Evolutionary conservation across 2,329 filamentous ascomycete genomes (phyloP), one percentile per base, ranked within the genome.

Genomic region (Colletotrichum paranaense): DNA sequence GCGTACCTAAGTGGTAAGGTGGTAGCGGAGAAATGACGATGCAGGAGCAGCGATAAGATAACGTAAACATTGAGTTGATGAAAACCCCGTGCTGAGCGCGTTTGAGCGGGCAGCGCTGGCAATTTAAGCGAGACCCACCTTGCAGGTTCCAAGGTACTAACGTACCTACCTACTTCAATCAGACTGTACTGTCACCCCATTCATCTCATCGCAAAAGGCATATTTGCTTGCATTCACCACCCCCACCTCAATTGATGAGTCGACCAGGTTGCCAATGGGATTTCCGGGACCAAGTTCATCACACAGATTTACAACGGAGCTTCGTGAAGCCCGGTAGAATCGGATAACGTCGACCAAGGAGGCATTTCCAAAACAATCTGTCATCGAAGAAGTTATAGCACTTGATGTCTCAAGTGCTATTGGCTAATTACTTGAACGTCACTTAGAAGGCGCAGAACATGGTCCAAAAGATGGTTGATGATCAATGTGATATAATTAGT

Each of bases 31-130:
- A 32, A 42, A 68, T 60, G 68, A 72, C 68, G 62, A 62, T 62
- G 26, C 35, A 64, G 42, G 42, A n/a, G 65, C 46, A 28, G 59
- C 59, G 70, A 72, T 72, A 69, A 72, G 70, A 72, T 72, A 32
- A 32, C 8, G 32, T 32, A 72, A 72, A 53, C 7, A 30, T 2
- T 22, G 32, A 9, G 38, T 42, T 6, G 14, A 42, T 42, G 12
- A 42, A 19, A 42, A 16, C 38, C 38, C 38, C 19, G 42, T 49
- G 42, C 42, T 49, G 42, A n/a, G 42, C 42, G 42, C 19, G 42
- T 49, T n/a, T 49, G 42, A 49, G 42, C 7, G n/a, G 42, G 19
- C 42, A 49, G 42, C 16, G 16, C 7, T 49, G 16, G 42, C 19
- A 49, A 49, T 49, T 49, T 49, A 49, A 49, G 42, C 19, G 42